A percentile compares a stretch with the other conserved stretches of the same genome.
These are phyloP conservation scores for Xylariaceae sp. DNA, from an alignment of 2,329 filamentous ascomycete genomes.

Conservation along the genomic window DNA sequence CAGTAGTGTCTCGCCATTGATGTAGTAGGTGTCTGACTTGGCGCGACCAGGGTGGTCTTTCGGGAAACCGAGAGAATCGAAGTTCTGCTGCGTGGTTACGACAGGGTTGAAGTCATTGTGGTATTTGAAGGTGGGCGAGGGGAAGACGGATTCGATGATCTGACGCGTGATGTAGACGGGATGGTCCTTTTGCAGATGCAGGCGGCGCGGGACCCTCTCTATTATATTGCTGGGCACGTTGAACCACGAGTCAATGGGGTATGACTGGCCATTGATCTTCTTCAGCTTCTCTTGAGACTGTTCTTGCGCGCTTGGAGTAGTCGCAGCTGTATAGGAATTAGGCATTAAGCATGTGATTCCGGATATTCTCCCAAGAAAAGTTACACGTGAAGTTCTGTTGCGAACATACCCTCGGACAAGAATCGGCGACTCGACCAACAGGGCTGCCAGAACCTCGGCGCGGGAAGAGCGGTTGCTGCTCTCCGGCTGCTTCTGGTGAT, in stretches of 20 bases:
- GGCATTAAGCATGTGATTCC: not conserved
- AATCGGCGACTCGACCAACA: constrained; percentile 20
- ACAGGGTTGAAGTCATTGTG: constrained; percentile 78
- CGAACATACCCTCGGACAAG: constrained; percentile 26
- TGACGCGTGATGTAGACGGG: constrained; percentile 85
- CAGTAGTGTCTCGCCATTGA: constrained; percentile 77
- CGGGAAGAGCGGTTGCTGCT: constrained; percentile 6
- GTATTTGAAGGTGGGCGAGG: constrained; percentile 63
- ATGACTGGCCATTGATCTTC: constrained; percentile 57
- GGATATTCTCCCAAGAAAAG: not conserved
- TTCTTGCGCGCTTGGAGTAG: constrained; percentile 10
- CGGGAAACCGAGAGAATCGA: constrained; percentile 93
- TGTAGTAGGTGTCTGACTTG: constrained; percentile 89
- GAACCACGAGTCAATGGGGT: constrained; percentile 72
- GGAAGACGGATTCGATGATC: constrained; percentile 87
- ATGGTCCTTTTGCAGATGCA: constrained; percentile 91
- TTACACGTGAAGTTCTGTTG: not conserved
- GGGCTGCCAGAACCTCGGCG: constrained; percentile 11
- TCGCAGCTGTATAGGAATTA: constrained; percentile 12
- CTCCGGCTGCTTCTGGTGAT: constrained; percentile 19
- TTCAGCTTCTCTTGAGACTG: constrained; percentile 36
- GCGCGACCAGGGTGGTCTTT: constrained; percentile 80
- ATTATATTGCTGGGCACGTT: constrained; percentile 76
- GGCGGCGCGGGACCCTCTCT: constrained; percentile 63
- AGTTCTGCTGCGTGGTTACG: constrained; percentile 81